Conservation (phyloP, 768 basidiomycete genomes). For the Crucibulum laeve region DNA sequence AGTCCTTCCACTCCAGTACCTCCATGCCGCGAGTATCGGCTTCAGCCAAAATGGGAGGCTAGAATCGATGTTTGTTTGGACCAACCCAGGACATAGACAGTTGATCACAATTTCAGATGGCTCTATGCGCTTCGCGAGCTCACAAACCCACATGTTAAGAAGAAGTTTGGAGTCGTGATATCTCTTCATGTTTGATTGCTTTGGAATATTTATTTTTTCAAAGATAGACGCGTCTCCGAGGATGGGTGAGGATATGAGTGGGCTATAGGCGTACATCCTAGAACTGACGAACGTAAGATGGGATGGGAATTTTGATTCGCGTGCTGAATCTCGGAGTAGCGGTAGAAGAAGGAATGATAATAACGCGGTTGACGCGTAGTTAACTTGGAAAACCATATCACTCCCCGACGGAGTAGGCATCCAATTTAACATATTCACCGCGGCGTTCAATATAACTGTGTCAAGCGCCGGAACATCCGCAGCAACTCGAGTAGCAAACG, state of each 20-base stretch:
- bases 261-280: not conserved
- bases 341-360: not conserved
- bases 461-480: not conserved
- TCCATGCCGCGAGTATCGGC: not conserved
- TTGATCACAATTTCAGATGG: not conserved
- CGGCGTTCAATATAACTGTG: not conserved
- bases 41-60: not conserved
- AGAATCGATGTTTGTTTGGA: not conserved
- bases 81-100: not conserved
- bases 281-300: not conserved
- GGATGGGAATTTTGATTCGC: not conserved
- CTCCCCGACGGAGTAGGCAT: not conserved
- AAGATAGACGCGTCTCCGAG: not conserved
- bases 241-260: not conserved
- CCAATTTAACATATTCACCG: not conserved
- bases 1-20: not conserved
- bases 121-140: not conserved
- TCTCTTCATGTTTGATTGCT: not conserved
- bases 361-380: not conserved
- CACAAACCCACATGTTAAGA: not conserved
- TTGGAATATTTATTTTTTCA: not conserved
- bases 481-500: not conserved
- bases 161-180: not conserved
- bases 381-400: not conserved
- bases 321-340: not conserved